Conservation (phyloP, 257 asterid genomes). For the Lithospermum erythrorhizon region DNA sequence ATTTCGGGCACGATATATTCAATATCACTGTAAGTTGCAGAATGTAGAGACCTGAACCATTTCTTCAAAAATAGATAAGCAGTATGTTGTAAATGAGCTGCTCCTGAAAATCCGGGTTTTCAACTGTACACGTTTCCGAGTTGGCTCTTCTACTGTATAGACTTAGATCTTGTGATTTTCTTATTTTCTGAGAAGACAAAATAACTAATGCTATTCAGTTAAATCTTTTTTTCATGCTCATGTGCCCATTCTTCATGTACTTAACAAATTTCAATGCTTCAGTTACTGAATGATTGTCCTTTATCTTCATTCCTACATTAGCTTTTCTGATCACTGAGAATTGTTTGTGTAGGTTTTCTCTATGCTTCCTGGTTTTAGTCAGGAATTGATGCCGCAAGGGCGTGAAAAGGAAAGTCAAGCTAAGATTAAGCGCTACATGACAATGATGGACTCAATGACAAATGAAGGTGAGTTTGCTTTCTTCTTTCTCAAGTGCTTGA, state of each 20-base stretch:
- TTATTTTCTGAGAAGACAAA: no score
- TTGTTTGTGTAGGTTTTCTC: conserved; percentile 60
- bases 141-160: no score
- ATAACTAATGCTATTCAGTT: background rate
- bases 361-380: conserved; percentile 92
- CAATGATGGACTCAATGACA: conserved; percentile 99
- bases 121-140: no score
- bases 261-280: background rate
- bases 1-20: no score
- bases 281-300: background rate
- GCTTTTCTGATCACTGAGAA: background rate
- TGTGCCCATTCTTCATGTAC: background rate
- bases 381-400: conserved; percentile 91
- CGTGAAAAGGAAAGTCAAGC: conserved; percentile 89
- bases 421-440: conserved; percentile 84
- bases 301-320: background rate
- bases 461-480: conserved; percentile 53
- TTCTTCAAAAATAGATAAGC: no score
- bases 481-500: no score
- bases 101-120: no score
- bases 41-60: no score
- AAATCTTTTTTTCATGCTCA: background rate
- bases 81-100: no score
- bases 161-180: no score
- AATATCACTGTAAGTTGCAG: no score